A percentile compares a stretch with the other conserved stretches of the same genome.
Evolutionary conservation across 768 basidiomycete genomes (phyloP).

Genomic region (Tricholoma furcatifolium): DNA sequence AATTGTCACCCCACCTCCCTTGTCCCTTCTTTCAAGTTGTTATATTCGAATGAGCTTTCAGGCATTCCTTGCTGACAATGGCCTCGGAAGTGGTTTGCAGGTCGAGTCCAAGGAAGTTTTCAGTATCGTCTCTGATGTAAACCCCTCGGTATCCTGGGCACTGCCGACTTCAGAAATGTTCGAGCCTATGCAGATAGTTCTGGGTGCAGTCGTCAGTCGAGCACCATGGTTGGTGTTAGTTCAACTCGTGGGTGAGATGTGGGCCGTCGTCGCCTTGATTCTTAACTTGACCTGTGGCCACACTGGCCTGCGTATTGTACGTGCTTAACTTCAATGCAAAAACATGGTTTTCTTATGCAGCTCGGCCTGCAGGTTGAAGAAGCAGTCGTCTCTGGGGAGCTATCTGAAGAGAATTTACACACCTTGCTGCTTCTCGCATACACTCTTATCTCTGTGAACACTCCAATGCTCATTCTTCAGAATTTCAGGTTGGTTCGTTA

Average conservation of each 20-base stretch:
- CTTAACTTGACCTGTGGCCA: conserved; percentile 27
- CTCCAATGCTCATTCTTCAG: conserved; percentile 21
- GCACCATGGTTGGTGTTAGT: conserved; percentile 19
- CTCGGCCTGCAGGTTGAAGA: conserved; percentile 13
- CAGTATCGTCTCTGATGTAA: conserved; percentile 28
- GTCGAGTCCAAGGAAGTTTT: conserved; percentile 35
- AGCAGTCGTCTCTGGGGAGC: conserved; percentile 2
- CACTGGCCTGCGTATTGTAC: background rate
- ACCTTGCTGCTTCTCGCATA: conserved; percentile 20
- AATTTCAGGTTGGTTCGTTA: conserved; percentile 15
- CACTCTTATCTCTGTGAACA: conserved; percentile 25
- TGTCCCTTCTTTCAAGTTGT: background rate
- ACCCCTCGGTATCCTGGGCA: background rate
- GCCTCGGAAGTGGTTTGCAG: conserved; percentile 10
- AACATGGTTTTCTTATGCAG: background rate
- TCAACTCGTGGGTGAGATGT: conserved; percentile 27
- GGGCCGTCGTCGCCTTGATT: conserved; percentile 33
- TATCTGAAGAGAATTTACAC: background rate
- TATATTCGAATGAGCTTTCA: background rate
- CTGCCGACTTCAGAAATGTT: background rate
- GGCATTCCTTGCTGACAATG: background rate
- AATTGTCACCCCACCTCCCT: background rate
- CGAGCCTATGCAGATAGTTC: conserved; percentile 17
- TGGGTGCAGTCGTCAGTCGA: conserved; percentile 21
- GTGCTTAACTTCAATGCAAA: background rate